Conservation (phyloP, 179 eudicot species). For the Vitellaria paradoxa region DNA sequence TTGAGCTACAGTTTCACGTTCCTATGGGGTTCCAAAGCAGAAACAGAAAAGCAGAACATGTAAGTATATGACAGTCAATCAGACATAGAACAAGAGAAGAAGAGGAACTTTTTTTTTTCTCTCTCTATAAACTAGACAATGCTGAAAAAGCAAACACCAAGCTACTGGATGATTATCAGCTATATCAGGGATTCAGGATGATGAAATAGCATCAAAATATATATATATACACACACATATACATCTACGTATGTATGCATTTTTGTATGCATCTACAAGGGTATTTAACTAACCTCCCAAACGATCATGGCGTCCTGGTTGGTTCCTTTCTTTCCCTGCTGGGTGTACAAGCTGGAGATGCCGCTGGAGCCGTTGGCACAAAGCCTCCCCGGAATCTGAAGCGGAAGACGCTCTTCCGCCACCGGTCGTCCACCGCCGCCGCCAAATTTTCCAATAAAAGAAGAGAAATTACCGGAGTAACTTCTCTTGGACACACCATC, state of each 20-base stretch:
- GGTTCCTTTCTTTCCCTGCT: constrained; percentile 56
- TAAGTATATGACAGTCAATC: too few relatives aligned
- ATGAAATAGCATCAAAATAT: too few relatives aligned
- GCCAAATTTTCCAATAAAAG: constrained; percentile 9
- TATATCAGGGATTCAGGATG: not conserved
- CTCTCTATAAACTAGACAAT: too few relatives aligned
- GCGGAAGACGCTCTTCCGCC: constrained; percentile 25
- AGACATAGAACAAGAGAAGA: not conserved
- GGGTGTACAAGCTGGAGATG: constrained; percentile 38
- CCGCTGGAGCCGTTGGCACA: constrained; percentile 31
- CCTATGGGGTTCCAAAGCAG: not conserved
- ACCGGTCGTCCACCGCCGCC: constrained; percentile 13
- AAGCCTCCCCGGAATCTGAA: constrained; percentile 35
- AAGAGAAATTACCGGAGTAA: constrained; percentile 6
- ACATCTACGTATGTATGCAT: too few relatives aligned
- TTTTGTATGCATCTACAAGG: not conserved
- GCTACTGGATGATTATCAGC: not conserved
- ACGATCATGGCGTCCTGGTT: constrained; percentile 55
- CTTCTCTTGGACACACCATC: constrained; percentile 22
- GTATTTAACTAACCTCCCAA: constrained; percentile 41
- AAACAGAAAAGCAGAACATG: too few relatives aligned
- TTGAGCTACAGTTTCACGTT: not conserved
- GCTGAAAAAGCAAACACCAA: too few relatives aligned
- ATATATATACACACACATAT: too few relatives aligned
- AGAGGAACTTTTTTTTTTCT: not conserved